These are phyloP conservation scores for Syzygium syzygioides DNA, from an alignment of 441 rosid species.

Conservation along the genomic window DNA sequence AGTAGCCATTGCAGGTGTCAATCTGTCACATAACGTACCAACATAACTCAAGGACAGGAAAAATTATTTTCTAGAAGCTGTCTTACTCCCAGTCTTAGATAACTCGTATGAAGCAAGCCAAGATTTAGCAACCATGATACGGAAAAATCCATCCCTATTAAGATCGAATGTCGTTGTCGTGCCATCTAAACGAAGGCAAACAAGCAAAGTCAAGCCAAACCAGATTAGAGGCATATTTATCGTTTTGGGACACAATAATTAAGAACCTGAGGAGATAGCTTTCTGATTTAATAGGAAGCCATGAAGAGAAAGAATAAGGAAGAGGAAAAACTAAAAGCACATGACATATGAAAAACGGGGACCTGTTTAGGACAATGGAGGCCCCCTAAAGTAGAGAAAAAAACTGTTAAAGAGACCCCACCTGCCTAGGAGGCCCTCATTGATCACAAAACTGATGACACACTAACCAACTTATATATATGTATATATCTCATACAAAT, in stretches of 20 bases:
- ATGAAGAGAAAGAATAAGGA: not conserved
- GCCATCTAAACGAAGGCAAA: not conserved
- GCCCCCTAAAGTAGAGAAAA: not conserved
- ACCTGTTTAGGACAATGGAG: not conserved
- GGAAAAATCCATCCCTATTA: not conserved
- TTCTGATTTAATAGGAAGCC: not conserved
- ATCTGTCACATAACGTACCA: not conserved
- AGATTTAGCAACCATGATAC: not conserved
- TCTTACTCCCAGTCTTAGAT: not conserved
- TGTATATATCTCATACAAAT: not conserved
- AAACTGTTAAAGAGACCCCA: not conserved
- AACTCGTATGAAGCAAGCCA: not conserved
- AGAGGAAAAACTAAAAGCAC: not conserved
- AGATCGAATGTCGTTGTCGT: not conserved
- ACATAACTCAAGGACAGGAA: not conserved
- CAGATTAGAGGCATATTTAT: not conserved
- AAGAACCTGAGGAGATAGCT: not conserved
- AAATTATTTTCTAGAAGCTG: not conserved
- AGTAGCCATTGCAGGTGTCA: not conserved
- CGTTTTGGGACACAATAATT: not conserved
- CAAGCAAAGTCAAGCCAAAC: not conserved
- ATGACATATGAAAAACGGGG: not conserved
- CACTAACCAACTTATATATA: not conserved
- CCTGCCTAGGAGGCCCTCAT: not conserved
- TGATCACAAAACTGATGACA: not conserved